A percentile compares a stretch with the other conserved stretches of the same genome.
These are phyloP conservation scores for Dioscorea alata DNA, from an alignment of 106 monocot species.

Conservation along the genomic window DNA sequence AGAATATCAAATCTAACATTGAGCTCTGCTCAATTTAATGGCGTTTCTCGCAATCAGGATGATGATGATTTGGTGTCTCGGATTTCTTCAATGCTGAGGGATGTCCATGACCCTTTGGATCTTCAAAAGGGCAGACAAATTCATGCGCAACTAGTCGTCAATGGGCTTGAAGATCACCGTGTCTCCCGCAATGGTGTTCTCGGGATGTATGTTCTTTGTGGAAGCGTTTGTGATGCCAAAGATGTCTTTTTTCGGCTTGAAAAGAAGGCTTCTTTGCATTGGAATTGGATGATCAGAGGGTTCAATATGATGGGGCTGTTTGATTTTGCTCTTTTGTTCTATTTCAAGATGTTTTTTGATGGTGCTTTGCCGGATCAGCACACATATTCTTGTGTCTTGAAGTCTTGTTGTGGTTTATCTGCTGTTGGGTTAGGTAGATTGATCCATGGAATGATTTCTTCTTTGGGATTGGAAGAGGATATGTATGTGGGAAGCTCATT, in stretches of 20 bases:
- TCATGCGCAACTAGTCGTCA: constrained; percentile 44
- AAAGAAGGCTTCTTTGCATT: constrained; percentile 29
- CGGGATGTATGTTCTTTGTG: constrained; percentile 65
- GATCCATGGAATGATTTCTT: constrained; percentile 46
- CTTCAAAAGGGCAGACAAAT: constrained; percentile 38
- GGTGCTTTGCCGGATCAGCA: constrained; percentile 55
- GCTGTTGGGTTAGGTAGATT: constrained; percentile 43
- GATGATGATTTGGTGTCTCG: not conserved
- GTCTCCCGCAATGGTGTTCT: constrained; percentile 27
- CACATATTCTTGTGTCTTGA: constrained; percentile 70
- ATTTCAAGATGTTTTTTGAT: constrained; percentile 73
- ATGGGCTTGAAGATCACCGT: constrained; percentile 16
- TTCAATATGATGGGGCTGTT: constrained; percentile 42
- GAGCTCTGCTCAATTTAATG: not conserved
- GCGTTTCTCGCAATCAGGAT: not conserved
- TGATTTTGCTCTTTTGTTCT: constrained; percentile 55
- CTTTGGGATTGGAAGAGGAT: constrained; percentile 59
- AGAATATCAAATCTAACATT: constrained; percentile 3
- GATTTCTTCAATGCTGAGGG: constrained; percentile 21
- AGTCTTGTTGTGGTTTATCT: constrained; percentile 48
- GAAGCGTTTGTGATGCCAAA: constrained; percentile 55
- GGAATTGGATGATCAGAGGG: constrained; percentile 91
- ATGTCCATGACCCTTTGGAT: constrained; percentile 16
- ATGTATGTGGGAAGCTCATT: constrained; percentile 67
- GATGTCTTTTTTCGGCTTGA: constrained; percentile 47